Base-by-base conservation (phyloP, 495 filamentous ascomycete species). In the Chaetomium tenue region DNA sequence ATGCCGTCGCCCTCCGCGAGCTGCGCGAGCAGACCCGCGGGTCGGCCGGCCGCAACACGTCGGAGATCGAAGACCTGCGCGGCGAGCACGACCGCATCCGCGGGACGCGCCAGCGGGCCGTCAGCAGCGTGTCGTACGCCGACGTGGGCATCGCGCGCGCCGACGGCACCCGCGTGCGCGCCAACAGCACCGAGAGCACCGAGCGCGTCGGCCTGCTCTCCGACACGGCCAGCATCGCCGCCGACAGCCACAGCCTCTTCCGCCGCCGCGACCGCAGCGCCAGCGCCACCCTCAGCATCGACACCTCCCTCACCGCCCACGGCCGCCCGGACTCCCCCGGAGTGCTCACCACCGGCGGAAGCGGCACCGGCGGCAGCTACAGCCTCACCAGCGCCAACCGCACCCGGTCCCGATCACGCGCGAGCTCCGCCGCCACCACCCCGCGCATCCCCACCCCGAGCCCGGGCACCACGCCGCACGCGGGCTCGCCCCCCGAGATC, bases 141-240 rank as follows among this genome's bases (percentile, higher is more conserved):
- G 88, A 91, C 12, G 74, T 98, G 13, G 94, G 94, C 37, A 84
- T 95, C 55, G 92, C 91, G 11, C 82, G 92, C 53, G 92, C 93
- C 66, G 94, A 98, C 71, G 94, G 94, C 22, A 91, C 90, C 0
- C 84, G 94, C 16, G 75, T 98, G 60, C 87, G 94, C 47, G 91
- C 91, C 20, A 88, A 88, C 67, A 93, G 90, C 54, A 81, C 81
- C 25, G 91, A 93, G 64, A 91, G 88, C 48, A 65, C 56, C 44
- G 90, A 96, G 70, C 78, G 85, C 16, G 77, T 86, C 16, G 91
- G 91, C 3, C 81, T 96, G 3, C 79, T 96, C 5, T 86, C 85
- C 23, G 86, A 89, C 63, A 86, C 89, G 11, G 87, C 87, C 4
- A 83, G 81, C 64, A 88, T 90, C 66, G 80, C 75, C 8, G 60